Base-by-base conservation (phyloP, 2,329 filamentous ascomycete genomes). In the Aspergillus udagawae region DNA sequence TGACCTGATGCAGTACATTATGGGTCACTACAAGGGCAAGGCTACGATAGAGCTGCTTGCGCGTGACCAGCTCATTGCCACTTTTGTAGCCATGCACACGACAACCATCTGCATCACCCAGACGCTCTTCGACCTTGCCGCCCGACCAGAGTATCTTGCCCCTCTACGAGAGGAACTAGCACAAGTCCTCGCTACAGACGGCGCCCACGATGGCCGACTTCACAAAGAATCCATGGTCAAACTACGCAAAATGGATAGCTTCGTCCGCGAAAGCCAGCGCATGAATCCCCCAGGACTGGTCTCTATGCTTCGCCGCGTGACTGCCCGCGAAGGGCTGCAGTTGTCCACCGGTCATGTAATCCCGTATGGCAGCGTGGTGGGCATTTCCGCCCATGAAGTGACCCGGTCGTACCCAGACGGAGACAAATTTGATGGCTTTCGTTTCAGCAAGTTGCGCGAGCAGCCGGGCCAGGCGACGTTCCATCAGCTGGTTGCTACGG, bases 401-500 rank as follows among this genome's bases (percentile, higher is more conserved):
- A 28, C 27, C 7, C 27, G 27, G 27, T 28, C 27, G 27, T 28
- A 28, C 27, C 35, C 35, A 5, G 14, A 38, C 9, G 35, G 27
- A 3, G 10, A 27, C 44, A 49, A 53, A 53, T 56, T 44, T 25
- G 58, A 58, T 49, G 35, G 27, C 54, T 57, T 51, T 53, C 55
- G 55, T 57, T 29, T 14, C 12, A 2, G 12, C 35, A 38, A 14
- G 35, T 12, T 14, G 12, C 35, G 35, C 35, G 12, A 38, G 17
- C 35, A 38, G 17, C 35, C 35, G 1, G 35, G 35, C 9, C 12
- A 38, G 35, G 12, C 35, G 35, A 47, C 14, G 9, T 10, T 14
- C 20, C 29, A 38, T 10, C 28, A 38, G 28, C 9, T 27, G 7
- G 17, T 28, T 14, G n/a, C 21, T 9, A 49, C 27, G 12, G n/a